These are phyloP conservation scores for Aulographum hederae DNA, from an alignment of 2,329 filamentous ascomycete species.

Conservation along the genomic window DNA sequence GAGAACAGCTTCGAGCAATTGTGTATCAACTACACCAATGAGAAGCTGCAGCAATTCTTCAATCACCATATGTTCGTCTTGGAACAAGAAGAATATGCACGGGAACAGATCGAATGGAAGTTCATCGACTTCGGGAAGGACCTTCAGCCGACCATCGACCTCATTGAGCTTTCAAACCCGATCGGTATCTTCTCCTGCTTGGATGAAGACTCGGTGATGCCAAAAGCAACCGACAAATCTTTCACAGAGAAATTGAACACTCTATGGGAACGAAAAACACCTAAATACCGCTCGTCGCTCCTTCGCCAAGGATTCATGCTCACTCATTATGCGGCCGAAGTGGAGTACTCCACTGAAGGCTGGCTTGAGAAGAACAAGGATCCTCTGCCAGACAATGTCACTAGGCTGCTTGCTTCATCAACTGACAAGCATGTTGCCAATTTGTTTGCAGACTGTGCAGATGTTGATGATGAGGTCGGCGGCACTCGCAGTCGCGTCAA, in stretches of 20 bases:
- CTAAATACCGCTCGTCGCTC: constrained; percentile 78
- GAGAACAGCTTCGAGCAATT: constrained; percentile 98
- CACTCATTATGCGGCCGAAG: constrained; percentile 93
- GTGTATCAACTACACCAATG: constrained; percentile 99
- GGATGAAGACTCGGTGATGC: constrained; percentile 97
- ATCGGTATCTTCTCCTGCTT: constrained; percentile 98
- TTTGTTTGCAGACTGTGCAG: constrained; percentile 77
- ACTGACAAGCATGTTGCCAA: constrained; percentile 65
- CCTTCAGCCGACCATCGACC: constrained; percentile 88
- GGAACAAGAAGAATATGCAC: constrained; percentile 93
- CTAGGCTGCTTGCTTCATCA: constrained; percentile 67
- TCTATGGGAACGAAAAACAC: constrained; percentile 88
- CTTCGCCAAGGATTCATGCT: constrained; percentile 85
- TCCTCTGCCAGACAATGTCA: constrained; percentile 92
- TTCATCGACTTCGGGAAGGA: constrained; percentile 98
- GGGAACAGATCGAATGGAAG: constrained; percentile 98
- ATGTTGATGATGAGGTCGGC: constrained; percentile 54
- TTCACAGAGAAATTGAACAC: constrained; percentile 97
- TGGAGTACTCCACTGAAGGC: constrained; percentile 85
- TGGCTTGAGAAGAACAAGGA: constrained; percentile 99
- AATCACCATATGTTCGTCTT: constrained; percentile 99
- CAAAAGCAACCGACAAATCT: constrained; percentile 88
- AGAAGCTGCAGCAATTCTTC: constrained; percentile 98
- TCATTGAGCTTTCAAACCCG: constrained; percentile 89
- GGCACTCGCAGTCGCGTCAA: constrained; percentile 68